phyloP scores from a whole-genome alignment of 177 flowering plant species.

The Vitis hybrid region DNA sequence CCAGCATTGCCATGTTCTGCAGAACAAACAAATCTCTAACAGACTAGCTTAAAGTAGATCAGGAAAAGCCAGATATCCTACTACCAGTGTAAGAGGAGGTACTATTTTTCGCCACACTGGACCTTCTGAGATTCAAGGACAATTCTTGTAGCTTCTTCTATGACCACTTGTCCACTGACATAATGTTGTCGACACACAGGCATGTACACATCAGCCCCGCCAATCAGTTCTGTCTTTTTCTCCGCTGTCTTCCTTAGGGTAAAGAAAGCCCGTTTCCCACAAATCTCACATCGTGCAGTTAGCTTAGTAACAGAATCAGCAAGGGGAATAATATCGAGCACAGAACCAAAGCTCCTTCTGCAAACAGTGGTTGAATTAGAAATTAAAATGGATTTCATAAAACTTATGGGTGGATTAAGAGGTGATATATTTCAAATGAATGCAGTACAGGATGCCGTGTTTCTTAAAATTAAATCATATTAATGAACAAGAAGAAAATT shows the following conservation, averaged over 20 bases:
- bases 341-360: slow-evolving; percentile 72
- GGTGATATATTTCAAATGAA: neutral
- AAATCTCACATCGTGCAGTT: slow-evolving; percentile 60
- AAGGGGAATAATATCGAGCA: slow-evolving; percentile 64
- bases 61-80: neutral
- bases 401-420: too few relatives aligned
- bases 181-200: slow-evolving; percentile 77
- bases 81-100: neutral
- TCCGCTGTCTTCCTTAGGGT: slow-evolving; percentile 65
- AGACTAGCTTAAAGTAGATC: too few relatives aligned
- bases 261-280: slow-evolving; percentile 59
- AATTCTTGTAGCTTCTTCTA: slow-evolving; percentile 47
- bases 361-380: slow-evolving; percentile 1
- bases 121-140: slow-evolving; percentile 34
- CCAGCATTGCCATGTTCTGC: too few relatives aligned
- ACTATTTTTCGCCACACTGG: slow-evolving; percentile 14
- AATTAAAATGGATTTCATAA: neutral
- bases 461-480: neutral
- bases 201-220: slow-evolving; percentile 74
- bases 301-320: slow-evolving; percentile 73
- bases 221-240: slow-evolving; percentile 55
- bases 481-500: neutral
- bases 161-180: slow-evolving; percentile 56
- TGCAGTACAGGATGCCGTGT: neutral
- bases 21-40: too few relatives aligned